A percentile compares a stretch with the other conserved stretches of the same genome.
phyloP scores from a whole-genome alignment of 257 asterid species.

The Nemophila menziesii region DNA sequence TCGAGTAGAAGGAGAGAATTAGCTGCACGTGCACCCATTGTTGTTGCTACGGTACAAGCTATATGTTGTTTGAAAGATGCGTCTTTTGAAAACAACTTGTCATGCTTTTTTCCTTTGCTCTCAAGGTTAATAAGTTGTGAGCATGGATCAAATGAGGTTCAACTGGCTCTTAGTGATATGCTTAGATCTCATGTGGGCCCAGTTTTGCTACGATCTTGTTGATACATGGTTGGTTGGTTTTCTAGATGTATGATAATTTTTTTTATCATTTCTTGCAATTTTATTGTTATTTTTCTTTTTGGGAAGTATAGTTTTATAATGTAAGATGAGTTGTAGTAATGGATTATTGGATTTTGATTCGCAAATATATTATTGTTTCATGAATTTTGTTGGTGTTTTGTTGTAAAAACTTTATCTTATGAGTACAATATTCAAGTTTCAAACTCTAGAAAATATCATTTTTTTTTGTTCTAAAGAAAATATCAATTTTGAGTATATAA shows the following conservation, averaged over 20 bases:
- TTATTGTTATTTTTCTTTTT: slow-evolving; percentile 14
- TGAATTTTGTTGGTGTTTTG: slow-evolving; percentile 36
- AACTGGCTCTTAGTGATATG: slow-evolving; percentile 74
- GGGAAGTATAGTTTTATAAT: slow-evolving; percentile 27
- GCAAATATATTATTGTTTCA: slow-evolving; percentile 23
- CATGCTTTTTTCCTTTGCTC: slow-evolving; percentile 65
- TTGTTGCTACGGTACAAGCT: slow-evolving; percentile 79
- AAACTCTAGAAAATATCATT: too few relatives aligned
- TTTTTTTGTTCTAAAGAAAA: too few relatives aligned
- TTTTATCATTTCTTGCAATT: slow-evolving; percentile 12
- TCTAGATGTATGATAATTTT: slow-evolving; percentile 37
- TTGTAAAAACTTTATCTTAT: too few relatives aligned
- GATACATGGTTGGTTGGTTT: slow-evolving; percentile 25
- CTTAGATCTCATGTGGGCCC: slow-evolving; percentile 82
- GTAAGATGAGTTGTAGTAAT: slow-evolving; percentile 27
- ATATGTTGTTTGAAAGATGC: slow-evolving; percentile 61
- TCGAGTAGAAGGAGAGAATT: slow-evolving; percentile 77
- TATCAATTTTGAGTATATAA: too few relatives aligned
- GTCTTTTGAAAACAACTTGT: slow-evolving; percentile 64
- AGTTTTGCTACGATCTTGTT: slow-evolving; percentile 64
- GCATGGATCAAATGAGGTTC: slow-evolving; percentile 93
- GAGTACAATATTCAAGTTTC: too few relatives aligned
- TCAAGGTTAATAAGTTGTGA: slow-evolving; percentile 83
- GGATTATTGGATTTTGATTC: slow-evolving; percentile 16
- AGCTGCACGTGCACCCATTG: slow-evolving; percentile 90